phyloP scores from a whole-genome alignment of 805 yeast genomes.

The Lachancea cidri region DNA sequence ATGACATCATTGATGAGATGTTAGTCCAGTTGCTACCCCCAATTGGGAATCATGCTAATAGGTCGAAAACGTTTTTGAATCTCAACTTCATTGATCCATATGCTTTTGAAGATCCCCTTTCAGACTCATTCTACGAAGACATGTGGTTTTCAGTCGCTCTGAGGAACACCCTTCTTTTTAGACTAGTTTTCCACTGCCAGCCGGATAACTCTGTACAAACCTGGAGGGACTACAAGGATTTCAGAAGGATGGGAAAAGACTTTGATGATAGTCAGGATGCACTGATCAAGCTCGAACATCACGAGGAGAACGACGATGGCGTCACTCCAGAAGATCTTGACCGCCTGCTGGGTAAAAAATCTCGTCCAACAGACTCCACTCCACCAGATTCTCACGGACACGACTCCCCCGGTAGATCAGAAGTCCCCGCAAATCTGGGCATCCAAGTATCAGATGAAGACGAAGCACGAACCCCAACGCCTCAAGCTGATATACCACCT shows the following conservation, averaged over 20 bases:
- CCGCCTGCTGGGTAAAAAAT: not conserved
- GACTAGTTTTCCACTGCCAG: conserved; percentile 86
- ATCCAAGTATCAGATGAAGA: not conserved
- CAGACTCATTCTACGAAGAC: conserved; percentile 77
- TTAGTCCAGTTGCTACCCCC: conserved; percentile 26
- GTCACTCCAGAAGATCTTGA: not conserved
- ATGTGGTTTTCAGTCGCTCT: conserved; percentile 79
- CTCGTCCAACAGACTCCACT: too few relatives aligned
- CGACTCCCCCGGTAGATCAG: not conserved
- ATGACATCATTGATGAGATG: conserved; percentile 26
- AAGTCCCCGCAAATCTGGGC: not conserved
- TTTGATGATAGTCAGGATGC: conserved; percentile 37
- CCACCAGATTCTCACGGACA: not conserved
- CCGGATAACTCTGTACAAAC: conserved; percentile 89
- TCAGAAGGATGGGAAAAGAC: conserved; percentile 52
- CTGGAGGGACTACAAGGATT: conserved; percentile 85
- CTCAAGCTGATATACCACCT: not conserved
- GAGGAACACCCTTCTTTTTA: conserved; percentile 73
- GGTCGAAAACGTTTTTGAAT: conserved; percentile 24
- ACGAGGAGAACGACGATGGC: not conserved
- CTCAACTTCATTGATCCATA: conserved; percentile 73
- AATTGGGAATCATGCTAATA: conserved; percentile 10
- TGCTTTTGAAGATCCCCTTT: conserved; percentile 80
- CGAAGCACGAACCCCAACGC: not conserved
- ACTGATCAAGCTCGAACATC: conserved; percentile 28